Evolutionary conservation across 306 rosid genomes (phyloP), one percentile per base, ranked within the genome.

Genomic region (Prunus salicina): DNA sequence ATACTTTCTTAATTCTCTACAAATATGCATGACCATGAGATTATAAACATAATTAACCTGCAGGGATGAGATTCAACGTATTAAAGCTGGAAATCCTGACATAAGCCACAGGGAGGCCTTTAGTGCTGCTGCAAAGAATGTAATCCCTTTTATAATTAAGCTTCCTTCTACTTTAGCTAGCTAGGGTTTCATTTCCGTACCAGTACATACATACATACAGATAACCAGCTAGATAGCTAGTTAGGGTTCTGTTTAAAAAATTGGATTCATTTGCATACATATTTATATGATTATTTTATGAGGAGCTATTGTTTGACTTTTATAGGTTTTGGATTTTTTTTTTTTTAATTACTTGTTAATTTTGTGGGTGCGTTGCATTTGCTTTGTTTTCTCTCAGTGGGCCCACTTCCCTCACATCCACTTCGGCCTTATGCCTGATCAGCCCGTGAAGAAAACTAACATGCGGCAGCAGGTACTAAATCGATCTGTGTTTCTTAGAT

Each of bases 71-170:
- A 95, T 95, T 72, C 99, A 95, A 83, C 97, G 99, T 41, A 95
- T 95, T 84, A 95, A 95, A 81, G 93, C 97, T 84, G 93, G 93
- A 68, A 95, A 95, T 88, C 99, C 99, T 62, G 99, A 92, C 83
- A 92, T 95, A 69, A 90, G 96, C 83, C 99, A 95, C 87, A 91
- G 97, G 87, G 99, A 92, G 84, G 99, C 99, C 58, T 95, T 95
- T 67, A 95, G 99, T 80, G 99, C 99, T 53, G 99, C 99, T 77
- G 99, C 99, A 78, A 95, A 95, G 83, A 92, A 95, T 83, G 99
- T 95, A 76, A 85, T 93, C 72, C 20, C 8, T 45, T 34, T 43
- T 30, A 2, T 3, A 51, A 13, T 78, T 78, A 41, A 73, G 61
- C 43, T 38, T 38, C 2, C 43, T 38, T 38, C 43, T 38, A 38